A percentile compares a stretch with the other conserved stretches of the same genome.
Evolutionary conservation across 2,329 filamentous ascomycete species (phyloP).

Genomic region (Nigrospora osmanthi): DNA sequence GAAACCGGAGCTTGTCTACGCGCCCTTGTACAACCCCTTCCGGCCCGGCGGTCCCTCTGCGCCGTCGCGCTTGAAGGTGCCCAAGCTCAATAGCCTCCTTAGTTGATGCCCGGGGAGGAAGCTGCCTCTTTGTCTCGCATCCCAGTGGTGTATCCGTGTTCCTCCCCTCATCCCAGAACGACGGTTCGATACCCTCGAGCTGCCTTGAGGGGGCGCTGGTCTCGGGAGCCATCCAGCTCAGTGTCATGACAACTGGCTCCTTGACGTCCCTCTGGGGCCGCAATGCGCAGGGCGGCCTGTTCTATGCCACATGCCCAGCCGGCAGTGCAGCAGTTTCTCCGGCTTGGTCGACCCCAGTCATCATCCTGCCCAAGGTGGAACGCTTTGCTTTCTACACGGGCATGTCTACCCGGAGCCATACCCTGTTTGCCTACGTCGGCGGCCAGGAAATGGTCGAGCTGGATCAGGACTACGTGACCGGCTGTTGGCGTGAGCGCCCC

Average conservation of each 20-base stretch:
- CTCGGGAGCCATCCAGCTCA: neutral
- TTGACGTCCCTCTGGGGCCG: neutral
- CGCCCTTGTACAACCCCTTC: neutral
- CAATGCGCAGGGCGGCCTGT: neutral
- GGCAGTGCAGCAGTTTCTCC: neutral
- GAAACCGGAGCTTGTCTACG: neutral
- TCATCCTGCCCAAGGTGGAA: neutral
- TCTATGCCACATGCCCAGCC: neutral
- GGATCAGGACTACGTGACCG: neutral
- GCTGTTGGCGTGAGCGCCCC: neutral
- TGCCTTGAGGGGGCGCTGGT: neutral
- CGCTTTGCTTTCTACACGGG: neutral
- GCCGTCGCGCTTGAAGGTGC: neutral
- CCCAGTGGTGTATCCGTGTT: neutral
- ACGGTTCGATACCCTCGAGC: neutral
- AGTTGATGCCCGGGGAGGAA: neutral
- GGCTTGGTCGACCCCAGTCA: neutral
- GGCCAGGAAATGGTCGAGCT: neutral
- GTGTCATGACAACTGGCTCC: neutral
- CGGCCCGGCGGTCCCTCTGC: neutral
- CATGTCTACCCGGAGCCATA: neutral
- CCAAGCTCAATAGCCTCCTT: neutral
- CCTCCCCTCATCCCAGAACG: neutral
- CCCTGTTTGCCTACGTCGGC: neutral
- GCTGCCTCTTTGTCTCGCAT: neutral